phyloP scores from a whole-genome alignment of 495 filamentous ascomycete genomes.

The Extremus antarcticus region DNA sequence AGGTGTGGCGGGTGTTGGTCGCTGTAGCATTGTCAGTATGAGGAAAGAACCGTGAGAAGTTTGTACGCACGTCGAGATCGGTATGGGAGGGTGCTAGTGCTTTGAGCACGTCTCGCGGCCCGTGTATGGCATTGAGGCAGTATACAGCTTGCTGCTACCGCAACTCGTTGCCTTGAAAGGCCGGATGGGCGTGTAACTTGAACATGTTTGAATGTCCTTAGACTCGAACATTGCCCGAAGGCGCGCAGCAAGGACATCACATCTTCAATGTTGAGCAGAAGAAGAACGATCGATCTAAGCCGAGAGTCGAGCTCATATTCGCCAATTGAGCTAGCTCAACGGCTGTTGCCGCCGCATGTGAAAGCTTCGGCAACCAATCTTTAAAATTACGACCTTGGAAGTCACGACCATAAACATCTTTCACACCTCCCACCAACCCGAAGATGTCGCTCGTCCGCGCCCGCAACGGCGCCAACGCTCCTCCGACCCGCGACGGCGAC shows the following conservation, averaged over 20 bases:
- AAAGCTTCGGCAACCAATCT: neutral
- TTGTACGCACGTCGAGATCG: neutral
- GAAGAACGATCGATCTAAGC: no score
- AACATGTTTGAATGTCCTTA: no score
- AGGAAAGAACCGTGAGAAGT: no score
- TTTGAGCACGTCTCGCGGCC: neutral
- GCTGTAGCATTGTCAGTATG: no score
- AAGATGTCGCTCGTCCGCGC: slow-evolving; percentile 38
- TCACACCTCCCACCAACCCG: no score
- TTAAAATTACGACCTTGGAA: neutral
- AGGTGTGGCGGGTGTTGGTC: slow-evolving; percentile 9
- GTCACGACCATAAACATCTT: neutral
- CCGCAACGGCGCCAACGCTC: slow-evolving; percentile 41
- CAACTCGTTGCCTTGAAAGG: no score
- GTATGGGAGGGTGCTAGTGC: neutral
- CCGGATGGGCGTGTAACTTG: no score
- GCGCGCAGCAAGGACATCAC: neutral
- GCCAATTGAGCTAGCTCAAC: neutral
- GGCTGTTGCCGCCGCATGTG: neutral
- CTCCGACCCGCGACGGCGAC: slow-evolving; percentile 43
- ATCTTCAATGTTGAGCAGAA: neutral
- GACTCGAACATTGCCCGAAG: neutral
- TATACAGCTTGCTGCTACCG: no score
- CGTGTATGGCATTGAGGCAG: no score
- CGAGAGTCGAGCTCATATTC: neutral